Evolutionary conservation across 805 yeast genomes (phyloP).

Genomic region (Pichia paraexigua): DNA sequence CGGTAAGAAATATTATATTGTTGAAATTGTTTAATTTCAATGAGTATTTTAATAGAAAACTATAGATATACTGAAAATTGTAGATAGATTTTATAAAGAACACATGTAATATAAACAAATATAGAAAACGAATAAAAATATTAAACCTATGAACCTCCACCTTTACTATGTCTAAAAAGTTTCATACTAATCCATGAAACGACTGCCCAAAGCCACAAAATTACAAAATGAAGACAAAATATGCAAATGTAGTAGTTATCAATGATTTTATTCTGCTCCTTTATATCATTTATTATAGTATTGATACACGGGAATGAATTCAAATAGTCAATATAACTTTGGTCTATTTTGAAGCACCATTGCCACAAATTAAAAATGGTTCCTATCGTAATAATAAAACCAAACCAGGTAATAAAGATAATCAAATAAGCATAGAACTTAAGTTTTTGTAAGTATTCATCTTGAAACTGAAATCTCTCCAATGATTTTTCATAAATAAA

Average conservation of each 20-base stretch:
- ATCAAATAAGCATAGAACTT: conserved; percentile 23
- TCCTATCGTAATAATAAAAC: conserved; percentile 24
- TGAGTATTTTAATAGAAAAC: neutral
- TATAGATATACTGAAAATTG: neutral
- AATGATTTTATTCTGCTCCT: conserved; percentile 9
- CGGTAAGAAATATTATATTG: conserved; percentile 66
- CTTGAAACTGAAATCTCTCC: neutral
- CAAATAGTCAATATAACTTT: neutral
- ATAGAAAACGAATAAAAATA: neutral
- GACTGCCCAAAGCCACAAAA: conserved; percentile 61
- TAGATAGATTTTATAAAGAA: neutral
- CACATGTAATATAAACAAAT: neutral
- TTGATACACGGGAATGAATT: conserved; percentile 5
- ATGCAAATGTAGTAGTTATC: conserved; percentile 26
- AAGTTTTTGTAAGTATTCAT: conserved; percentile 11
- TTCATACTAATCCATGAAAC: conserved; percentile 76
- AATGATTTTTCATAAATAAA: neutral
- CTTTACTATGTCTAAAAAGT: conserved; percentile 71
- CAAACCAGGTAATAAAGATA: conserved; percentile 19
- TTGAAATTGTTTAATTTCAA: conserved; percentile 29
- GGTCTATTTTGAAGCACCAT: conserved; percentile 19
- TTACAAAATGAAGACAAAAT: conserved; percentile 26
- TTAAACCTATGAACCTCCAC: conserved; percentile 31
- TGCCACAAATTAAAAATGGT: conserved; percentile 25
- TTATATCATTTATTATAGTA: conserved; percentile 3